Base-by-base conservation (phyloP, 148 eudicot genomes). In the Rhododendron ovatum region DNA sequence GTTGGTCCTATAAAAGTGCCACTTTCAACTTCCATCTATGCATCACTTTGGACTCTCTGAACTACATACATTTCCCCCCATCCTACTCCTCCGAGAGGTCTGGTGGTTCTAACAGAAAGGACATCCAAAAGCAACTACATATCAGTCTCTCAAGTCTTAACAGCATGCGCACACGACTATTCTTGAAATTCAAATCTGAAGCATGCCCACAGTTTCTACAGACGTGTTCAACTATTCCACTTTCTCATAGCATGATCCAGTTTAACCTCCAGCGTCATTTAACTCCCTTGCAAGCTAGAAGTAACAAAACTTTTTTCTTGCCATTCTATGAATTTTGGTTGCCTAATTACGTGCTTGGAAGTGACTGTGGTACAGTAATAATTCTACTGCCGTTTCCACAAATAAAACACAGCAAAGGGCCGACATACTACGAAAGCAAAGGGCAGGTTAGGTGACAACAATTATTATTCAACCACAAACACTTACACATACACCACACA, bases 391-490 rank as follows among this genome's bases (percentile, higher is more conserved):
- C 39, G 20, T 61, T 24, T 50, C 55, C 45, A 63, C 37, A 71
- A 83, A 7, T 35, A 43, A 28, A 75, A 39, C 79, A 75, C 48
- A 75, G 24, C 45, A 5, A 71, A 30, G 17, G 47, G 11, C 47
- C 2, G 12, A 75, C 10, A 75, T 37, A 83, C 15, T 17, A 71
- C 7, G 28, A 69, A 65, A 55, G 26, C 18, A 47, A 78, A 48
- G n/a, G 67, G 59, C 69, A 41, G 57, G 76, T 35, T 18, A 48
- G 82, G 78, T 30, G 80, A 69, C 92, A 41, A 41, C 45, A 41
- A 41, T 41, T 41, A 41, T 1, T 41, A 41, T 41, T 41, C 45
- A 41, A 41, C 45, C 45, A 41, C 7, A 6, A 5, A 41, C 45
- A 41, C 45, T 41, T 41, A 6, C 7, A 39, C 35, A 33, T 33